These are phyloP conservation scores for Ustilago lituana DNA, from an alignment of 1,284 basidiomycete species.

Conservation along the genomic window DNA sequence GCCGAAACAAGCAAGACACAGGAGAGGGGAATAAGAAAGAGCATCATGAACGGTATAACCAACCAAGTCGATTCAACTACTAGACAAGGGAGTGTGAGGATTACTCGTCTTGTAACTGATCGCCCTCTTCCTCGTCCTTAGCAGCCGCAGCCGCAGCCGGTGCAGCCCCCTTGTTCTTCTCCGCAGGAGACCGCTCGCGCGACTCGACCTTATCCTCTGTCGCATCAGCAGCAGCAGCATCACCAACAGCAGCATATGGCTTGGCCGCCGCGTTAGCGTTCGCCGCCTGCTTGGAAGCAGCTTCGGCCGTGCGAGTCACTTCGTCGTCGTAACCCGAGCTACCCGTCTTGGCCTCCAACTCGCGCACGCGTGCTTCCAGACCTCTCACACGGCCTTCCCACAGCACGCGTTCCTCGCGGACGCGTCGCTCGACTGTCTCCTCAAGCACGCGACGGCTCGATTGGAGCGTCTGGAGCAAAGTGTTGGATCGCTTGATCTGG, in stretches of 20 bases:
- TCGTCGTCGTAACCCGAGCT: constrained; percentile 20
- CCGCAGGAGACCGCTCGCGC: constrained; percentile 22
- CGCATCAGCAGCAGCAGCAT: constrained; percentile 1
- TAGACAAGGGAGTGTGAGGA: too few relatives aligned
- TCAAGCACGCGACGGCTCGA: constrained; percentile 59
- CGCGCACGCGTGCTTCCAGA: constrained; percentile 52
- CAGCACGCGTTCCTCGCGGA: constrained; percentile 53
- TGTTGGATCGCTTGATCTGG: constrained; percentile 64
- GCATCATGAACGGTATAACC: too few relatives aligned
- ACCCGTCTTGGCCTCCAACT: constrained; percentile 44
- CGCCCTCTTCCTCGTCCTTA: constrained; percentile 31
- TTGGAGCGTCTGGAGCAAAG: constrained; percentile 64
- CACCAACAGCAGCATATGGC: not conserved
- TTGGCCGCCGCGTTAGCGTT: not conserved
- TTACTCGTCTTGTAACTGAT: constrained; percentile 37
- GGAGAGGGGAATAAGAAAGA: too few relatives aligned
- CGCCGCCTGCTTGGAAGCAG: not conserved
- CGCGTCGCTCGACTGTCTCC: constrained; percentile 58
- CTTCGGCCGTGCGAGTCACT: constrained; percentile 2
- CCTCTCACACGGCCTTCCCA: constrained; percentile 56
- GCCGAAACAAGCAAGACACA: too few relatives aligned
- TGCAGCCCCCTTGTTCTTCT: constrained; percentile 7
- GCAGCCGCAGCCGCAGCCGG: too few relatives aligned
- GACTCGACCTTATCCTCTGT: constrained; percentile 9
- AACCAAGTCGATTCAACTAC: too few relatives aligned